Evolutionary conservation across 768 basidiomycete species (phyloP).

Genomic region (Lactifluus rugatus): DNA sequence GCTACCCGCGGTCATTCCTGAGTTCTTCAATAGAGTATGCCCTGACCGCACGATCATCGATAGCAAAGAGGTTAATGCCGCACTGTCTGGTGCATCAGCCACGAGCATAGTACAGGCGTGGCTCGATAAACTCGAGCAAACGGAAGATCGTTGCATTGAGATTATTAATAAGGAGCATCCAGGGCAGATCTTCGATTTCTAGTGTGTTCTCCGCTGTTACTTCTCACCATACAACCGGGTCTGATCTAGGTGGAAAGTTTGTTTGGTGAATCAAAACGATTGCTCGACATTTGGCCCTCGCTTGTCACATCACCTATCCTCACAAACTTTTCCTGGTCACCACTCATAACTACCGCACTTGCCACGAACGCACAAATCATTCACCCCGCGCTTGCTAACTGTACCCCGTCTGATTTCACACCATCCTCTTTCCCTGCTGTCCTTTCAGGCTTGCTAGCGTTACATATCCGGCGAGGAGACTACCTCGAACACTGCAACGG

Average conservation of each 20-base stretch:
- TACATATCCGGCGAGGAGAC: conserved; percentile 45
- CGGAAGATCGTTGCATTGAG: conserved; percentile 35
- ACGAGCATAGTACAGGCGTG: conserved; percentile 26
- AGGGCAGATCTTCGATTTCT: conserved; percentile 29
- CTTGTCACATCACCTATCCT: conserved; percentile 28
- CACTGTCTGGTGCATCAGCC: conserved; percentile 24
- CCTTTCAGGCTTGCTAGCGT: conserved; percentile 33
- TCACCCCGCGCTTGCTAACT: conserved; percentile 6
- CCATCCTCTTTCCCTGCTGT: conserved; percentile 17
- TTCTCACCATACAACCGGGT: neutral
- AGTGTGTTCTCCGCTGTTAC: conserved; percentile 24
- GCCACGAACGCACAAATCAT: conserved; percentile 25
- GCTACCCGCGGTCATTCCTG: conserved; percentile 29
- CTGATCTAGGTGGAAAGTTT: neutral
- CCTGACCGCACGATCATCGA: conserved; percentile 29
- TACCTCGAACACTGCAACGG: conserved; percentile 34
- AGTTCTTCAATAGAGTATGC: conserved; percentile 35
- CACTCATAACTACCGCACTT: conserved; percentile 28
- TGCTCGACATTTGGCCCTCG: conserved; percentile 30
- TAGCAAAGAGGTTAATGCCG: conserved; percentile 24
- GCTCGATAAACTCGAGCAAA: conserved; percentile 28
- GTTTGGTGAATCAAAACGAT: conserved; percentile 18
- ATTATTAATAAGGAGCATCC: conserved; percentile 30
- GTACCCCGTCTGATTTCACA: neutral
- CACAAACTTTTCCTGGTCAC: conserved; percentile 32